Evolutionary conservation across 495 filamentous ascomycete genomes (phyloP), one percentile per base, ranked within the genome.

Genomic region (Apodospora peruviana): DNA sequence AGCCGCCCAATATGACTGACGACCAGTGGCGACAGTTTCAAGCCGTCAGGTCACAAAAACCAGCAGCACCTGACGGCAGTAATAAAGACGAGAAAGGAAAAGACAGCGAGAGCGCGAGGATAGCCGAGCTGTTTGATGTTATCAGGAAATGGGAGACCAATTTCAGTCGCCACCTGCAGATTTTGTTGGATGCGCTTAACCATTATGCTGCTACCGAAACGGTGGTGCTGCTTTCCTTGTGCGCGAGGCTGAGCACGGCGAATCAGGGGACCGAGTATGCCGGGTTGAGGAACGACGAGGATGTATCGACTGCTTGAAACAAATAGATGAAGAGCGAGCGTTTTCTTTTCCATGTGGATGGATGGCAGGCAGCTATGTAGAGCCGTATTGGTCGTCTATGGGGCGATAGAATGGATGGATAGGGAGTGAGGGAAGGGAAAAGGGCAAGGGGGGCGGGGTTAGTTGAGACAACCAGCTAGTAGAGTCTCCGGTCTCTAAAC

Each of bases 171-270:
- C 91, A 96, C 67, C 67, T 98, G 56, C 88, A 90, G 67, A 93
- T 97, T 54, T 64, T 98, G 52, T 76, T 96, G 42, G 91, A 96
- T 66, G 88, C 88, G 40, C 68, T 98, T 57, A 96, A 97, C 55
- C 95, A 97, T 65, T 95, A 95, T 55, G 93, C 93, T 1, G 91
- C 91, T 0, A 98, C 93, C 2, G 93, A 98, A 70, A 97, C 93
- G 53, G 93, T 96, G 23, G 93, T 95, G 20, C 70, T 97, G 50
- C 67, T 96, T 48, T 87, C 91, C 48, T 73, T 98, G 5, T 91
- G 88, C 64, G 87, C 88, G 22, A 65, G 87, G 52, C 59, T 91
- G 59, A 86, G 84, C 50, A 86, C 82, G 35, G 87, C 85, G 29
- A 86, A 80, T 47, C 84, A 88, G 53, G 85, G 85, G 23, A 77